Percentiles rank a stretch among this genome's conserved stretches.
phyloP scores from a whole-genome alignment of 495 filamentous ascomycete species.

The Amorphotheca resinae region DNA sequence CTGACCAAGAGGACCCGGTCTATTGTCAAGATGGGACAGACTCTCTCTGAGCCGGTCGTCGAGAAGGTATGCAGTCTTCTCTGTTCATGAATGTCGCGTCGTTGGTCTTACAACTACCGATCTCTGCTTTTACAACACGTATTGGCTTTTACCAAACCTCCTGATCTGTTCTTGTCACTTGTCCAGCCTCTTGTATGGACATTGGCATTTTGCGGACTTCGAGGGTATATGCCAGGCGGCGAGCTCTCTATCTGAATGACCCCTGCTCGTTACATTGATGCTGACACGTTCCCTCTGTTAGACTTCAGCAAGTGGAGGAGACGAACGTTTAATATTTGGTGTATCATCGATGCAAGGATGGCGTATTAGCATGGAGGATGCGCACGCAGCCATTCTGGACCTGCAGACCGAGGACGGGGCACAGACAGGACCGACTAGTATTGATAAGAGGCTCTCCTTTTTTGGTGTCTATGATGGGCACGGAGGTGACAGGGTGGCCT shows the following conservation, averaged over 20 bases:
- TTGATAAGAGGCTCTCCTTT: slow-evolving; percentile 69
- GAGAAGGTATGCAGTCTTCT: slow-evolving; percentile 69
- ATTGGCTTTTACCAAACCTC: neutral
- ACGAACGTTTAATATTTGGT: slow-evolving; percentile 85
- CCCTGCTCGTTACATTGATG: neutral
- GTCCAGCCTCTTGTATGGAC: too few species aligned
- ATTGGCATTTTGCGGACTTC: too few species aligned
- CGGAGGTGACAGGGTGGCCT: slow-evolving; percentile 89
- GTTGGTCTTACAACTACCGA: neutral
- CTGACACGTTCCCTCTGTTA: too few species aligned
- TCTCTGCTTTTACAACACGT: neutral
- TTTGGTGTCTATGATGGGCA: slow-evolving; percentile 98
- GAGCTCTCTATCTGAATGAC: neutral
- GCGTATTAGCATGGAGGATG: slow-evolving; percentile 99
- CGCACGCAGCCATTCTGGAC: slow-evolving; percentile 81
- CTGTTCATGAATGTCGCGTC: neutral
- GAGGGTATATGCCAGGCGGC: too few species aligned
- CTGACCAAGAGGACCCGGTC: slow-evolving; percentile 8
- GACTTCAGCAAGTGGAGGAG: slow-evolving; percentile 78
- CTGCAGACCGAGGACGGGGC: slow-evolving; percentile 48
- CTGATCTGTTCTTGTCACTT: too few species aligned
- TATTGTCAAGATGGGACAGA: slow-evolving; percentile 75
- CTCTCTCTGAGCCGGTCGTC: slow-evolving; percentile 94
- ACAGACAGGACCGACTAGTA: slow-evolving; percentile 44
- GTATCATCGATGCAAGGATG: slow-evolving; percentile 99